Evolutionary conservation across 2,329 filamentous ascomycete genomes (phyloP), one percentile per base, ranked within the genome.

Genomic region (Sclerotinia minor): DNA sequence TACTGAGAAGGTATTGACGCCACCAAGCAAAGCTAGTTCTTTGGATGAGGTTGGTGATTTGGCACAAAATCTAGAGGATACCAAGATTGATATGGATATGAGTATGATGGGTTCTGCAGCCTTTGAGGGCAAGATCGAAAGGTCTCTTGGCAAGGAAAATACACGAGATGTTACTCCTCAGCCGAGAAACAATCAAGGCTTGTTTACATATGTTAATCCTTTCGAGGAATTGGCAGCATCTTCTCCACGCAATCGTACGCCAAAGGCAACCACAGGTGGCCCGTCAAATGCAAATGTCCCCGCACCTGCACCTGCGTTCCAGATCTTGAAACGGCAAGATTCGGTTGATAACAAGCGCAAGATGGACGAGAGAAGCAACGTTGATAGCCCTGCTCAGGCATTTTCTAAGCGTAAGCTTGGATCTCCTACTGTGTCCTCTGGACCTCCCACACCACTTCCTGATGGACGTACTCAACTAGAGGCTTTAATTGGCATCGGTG

Each of bases 181-280:
- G 32, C 57, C 70, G 5, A 75, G 75, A 65, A 69, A 35, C 49
- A 63, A 68, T 35, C 72, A 70, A 61, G 72, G 76, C 64, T 70
- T 89, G 65, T 91, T 91, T 77, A 90, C 84, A 38, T 91, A 91
- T 78, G 83, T 88, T 73, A 92, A 92, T 73, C 89, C 89, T 1
- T 92, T 92, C 73, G 88, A 91, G 68, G 84, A 89, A 74, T 80
- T 92, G 70, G 85, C 87, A 68, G 87, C 87, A 54, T 87, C 87
- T 3, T 90, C 87, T 70, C 87, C 87, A 49, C 84, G 85, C 64
- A 87, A 86, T 71, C 81, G 80, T 66, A 84, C 83, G 35, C 82
- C 84, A n/a, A 83, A 83, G 73, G 75, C 77, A 61, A 75, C 76
- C 19, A 70, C 68, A 5, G 64, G 69, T 63, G 63, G 81, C 54